phyloP scores from a whole-genome alignment of 441 rosid genomes.

The Pelargonium australe region DNA sequence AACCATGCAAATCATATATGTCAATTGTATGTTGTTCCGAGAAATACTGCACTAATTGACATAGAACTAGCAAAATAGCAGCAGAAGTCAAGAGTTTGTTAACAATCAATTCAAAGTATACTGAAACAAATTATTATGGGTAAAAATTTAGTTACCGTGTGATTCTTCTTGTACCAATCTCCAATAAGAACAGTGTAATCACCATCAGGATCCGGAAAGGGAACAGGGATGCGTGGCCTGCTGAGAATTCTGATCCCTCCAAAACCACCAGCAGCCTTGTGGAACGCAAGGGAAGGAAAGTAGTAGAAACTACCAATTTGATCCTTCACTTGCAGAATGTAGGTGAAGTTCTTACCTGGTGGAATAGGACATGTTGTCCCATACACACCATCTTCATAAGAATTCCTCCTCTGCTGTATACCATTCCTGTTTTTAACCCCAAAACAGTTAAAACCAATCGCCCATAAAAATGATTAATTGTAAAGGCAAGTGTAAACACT shows the following conservation, averaged over 20 bases:
- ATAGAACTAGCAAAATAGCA: too few relatives aligned
- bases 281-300: slow-evolving; percentile 6
- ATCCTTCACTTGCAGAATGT: neutral
- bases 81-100: too few relatives aligned
- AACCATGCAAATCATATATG: too few relatives aligned
- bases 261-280: slow-evolving; percentile 9
- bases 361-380: slow-evolving; percentile 7
- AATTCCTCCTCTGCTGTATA: slow-evolving; percentile 5
- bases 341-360: neutral
- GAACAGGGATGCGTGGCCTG: slow-evolving; percentile 80
- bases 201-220: slow-evolving; percentile 66
- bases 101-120: too few relatives aligned
- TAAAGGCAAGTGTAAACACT: too few relatives aligned
- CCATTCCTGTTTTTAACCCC: slow-evolving; percentile 2
- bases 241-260: slow-evolving; percentile 58
- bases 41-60: too few relatives aligned
- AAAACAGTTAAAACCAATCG: too few relatives aligned
- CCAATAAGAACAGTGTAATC: slow-evolving; percentile 85
- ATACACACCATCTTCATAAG: slow-evolving; percentile 3
- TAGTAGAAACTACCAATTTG: slow-evolving; percentile 4
- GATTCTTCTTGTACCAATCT: slow-evolving; percentile 77
- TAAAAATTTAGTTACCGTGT: slow-evolving; percentile 45
- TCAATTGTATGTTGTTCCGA: too few relatives aligned
- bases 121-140: too few relatives aligned
- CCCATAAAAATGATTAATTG: too few relatives aligned